phyloP scores from a whole-genome alignment of 768 basidiomycete genomes.

The Amanita thiersii region DNA sequence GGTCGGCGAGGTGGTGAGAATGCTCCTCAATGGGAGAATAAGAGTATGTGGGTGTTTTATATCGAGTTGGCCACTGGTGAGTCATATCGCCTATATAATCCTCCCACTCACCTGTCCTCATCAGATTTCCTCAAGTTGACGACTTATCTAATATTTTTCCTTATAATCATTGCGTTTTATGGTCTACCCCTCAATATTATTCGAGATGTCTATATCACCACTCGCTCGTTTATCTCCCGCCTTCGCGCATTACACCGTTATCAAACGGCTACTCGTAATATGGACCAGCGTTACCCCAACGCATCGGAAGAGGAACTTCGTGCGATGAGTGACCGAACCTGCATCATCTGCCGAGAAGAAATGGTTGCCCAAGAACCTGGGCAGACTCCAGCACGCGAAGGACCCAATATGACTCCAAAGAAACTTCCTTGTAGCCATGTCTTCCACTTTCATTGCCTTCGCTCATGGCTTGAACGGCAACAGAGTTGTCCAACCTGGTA shows the following conservation, averaged over 20 bases:
- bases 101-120: slow-evolving; percentile 8
- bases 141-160: slow-evolving; percentile 91
- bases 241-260: slow-evolving; percentile 87
- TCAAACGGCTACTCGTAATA: slow-evolving; percentile 89
- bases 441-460: slow-evolving; percentile 95
- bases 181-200: slow-evolving; percentile 95
- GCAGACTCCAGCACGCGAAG: slow-evolving; percentile 35
- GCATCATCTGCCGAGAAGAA: slow-evolving; percentile 98
- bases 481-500: slow-evolving; percentile 99
- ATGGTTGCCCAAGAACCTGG: slow-evolving; percentile 47
- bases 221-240: slow-evolving; percentile 84
- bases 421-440: slow-evolving; percentile 95
- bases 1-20: slow-evolving; percentile 72
- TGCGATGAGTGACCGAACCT: slow-evolving; percentile 80
- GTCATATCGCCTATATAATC: slow-evolving; percentile 15
- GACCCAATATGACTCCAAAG: slow-evolving; percentile 93
- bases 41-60: slow-evolving; percentile 96
- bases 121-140: slow-evolving; percentile 89
- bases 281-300: slow-evolving; percentile 93
- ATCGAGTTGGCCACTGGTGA: slow-evolving; percentile 85
- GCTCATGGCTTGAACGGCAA: slow-evolving; percentile 96
- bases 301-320: slow-evolving; percentile 81
- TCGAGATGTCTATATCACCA: slow-evolving; percentile 94
- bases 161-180: slow-evolving; percentile 88
- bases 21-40: slow-evolving; percentile 92